Percentiles rank a stretch among this genome's conserved stretches.
Conservation (phyloP, 2,329 filamentous ascomycete species). For the Ophiostoma australiae region DNA sequence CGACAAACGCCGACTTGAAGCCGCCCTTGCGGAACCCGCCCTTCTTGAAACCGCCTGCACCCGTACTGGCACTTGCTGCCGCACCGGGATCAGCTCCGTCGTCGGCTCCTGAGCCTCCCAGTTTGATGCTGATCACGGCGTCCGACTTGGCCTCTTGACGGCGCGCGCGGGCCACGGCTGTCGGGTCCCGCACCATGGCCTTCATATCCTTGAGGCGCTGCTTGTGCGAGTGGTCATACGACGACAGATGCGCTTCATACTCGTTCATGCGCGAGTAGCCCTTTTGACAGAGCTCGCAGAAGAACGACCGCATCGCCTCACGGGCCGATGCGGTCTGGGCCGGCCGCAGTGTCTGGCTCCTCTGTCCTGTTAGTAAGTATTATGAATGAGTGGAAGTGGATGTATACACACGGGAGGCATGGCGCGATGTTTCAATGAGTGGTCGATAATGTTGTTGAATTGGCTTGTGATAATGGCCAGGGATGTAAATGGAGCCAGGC, state of each 20-base stretch:
- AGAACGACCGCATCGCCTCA: constrained; percentile 74
- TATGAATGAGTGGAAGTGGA: not conserved
- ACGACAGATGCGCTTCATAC: constrained; percentile 88
- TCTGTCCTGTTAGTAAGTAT: constrained; percentile 34
- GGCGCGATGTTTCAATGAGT: not conserved
- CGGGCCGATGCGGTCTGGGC: constrained; percentile 61
- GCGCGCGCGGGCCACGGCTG: constrained; percentile 59
- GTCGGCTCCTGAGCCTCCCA: constrained; percentile 37
- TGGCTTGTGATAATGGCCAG: constrained; percentile 5
- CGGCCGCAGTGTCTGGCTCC: constrained; percentile 54
- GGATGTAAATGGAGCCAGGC: not conserved
- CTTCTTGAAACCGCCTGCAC: constrained; percentile 48
- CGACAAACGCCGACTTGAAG: constrained; percentile 71
- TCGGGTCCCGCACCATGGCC: constrained; percentile 69
- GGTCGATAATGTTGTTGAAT: not conserved
- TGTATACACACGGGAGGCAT: constrained; percentile 20
- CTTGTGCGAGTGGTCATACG: constrained; percentile 93
- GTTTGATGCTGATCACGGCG: constrained; percentile 63
- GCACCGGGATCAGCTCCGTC: constrained; percentile 21
- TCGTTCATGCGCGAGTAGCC: constrained; percentile 94
- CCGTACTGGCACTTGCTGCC: not conserved
- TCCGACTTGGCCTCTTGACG: constrained; percentile 66
- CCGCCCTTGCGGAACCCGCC: constrained; percentile 75
- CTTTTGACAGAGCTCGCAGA: constrained; percentile 84
- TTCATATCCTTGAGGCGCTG: constrained; percentile 87